Evolutionary conservation across 495 filamentous ascomycete species (phyloP).

Genomic region (Aspergillus steynii): DNA sequence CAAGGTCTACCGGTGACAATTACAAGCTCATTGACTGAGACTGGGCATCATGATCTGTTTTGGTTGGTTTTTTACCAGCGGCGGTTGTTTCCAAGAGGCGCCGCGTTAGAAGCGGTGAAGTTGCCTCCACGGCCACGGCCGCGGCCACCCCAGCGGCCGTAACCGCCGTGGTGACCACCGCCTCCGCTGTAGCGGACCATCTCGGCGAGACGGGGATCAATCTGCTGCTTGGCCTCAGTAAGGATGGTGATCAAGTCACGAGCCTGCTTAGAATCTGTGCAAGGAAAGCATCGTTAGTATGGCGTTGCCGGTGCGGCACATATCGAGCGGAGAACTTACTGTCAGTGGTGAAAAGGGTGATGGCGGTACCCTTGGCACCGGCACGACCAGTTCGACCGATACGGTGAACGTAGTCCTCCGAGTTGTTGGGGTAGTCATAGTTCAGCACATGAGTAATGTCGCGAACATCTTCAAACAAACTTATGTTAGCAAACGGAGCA

Average conservation of each 20-base stretch:
- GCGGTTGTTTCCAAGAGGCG: constrained; percentile 61
- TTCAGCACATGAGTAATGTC: constrained; percentile 99
- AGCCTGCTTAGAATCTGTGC: constrained; percentile 88
- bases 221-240: constrained; percentile 95
- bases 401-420: constrained; percentile 97
- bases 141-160: constrained; percentile 62
- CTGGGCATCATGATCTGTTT: constrained; percentile 23
- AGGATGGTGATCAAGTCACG: constrained; percentile 92
- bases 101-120: constrained; percentile 64
- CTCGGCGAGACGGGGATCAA: constrained; percentile 92
- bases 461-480: constrained; percentile 84
- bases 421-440: constrained; percentile 99
- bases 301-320: background rate
- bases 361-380: constrained; percentile 83
- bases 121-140: constrained; percentile 54
- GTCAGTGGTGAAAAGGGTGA: constrained; percentile 97
- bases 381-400: constrained; percentile 94
- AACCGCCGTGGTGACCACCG: constrained; percentile 68
- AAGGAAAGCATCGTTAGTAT: constrained; percentile 30
- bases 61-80: constrained; percentile 49
- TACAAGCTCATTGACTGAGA: constrained; percentile 33
- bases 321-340: constrained; percentile 60
- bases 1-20: constrained; percentile 39
- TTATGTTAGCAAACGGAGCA: constrained; percentile 74
- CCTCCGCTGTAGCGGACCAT: constrained; percentile 93